Base-by-base conservation (phyloP, 495 filamentous ascomycete genomes). In the Geopyxis carbonaria region DNA sequence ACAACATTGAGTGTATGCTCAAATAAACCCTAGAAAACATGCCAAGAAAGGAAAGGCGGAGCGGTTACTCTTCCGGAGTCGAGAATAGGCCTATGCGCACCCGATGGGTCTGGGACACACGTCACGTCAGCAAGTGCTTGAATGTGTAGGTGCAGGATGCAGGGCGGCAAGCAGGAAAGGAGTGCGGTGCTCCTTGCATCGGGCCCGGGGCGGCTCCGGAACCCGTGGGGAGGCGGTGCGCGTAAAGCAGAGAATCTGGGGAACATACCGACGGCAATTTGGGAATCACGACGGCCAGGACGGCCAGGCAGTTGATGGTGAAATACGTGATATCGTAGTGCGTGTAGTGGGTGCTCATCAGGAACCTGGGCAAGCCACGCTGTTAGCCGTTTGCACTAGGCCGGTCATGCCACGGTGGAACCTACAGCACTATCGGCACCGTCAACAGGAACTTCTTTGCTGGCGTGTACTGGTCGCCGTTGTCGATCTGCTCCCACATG, bases 401-500 rank as follows among this genome's bases (percentile, higher is more conserved):
- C 19, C 11, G 15, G 3, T 23, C 3, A 7, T 10, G 20, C 7
- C 16, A 37, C 14, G 19, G 22, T 16, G 15, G 28, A 22, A 47
- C 47, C 14, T 40, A 56, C 50, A 97, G 70, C 44, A 84, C 69
- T 45, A 97, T 85, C 22, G 89, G 89, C 33, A 94, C 89, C 43
- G 75, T 82, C 50, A 97, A 73, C 43, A 97, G 62, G 60, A 94
- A 97, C 61, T 97, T 97, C 71, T 97, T 97, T 40, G 89, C 75
- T 9, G 89, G 89, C 4, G 89, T 97, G 64, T 94, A 97, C 57
- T 97, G 89, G 59, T 89, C 89, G 21, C 89, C 89, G 53, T 97
- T 89, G 64, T 97, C 89, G 57, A 97, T 97, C 66, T 97, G 89
- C 66, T 97, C 89, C 89, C 89, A 97, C 86, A 97, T 93, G 63